Conservation (phyloP, 768 basidiomycete genomes). For the Paxillus rubicundulus region DNA sequence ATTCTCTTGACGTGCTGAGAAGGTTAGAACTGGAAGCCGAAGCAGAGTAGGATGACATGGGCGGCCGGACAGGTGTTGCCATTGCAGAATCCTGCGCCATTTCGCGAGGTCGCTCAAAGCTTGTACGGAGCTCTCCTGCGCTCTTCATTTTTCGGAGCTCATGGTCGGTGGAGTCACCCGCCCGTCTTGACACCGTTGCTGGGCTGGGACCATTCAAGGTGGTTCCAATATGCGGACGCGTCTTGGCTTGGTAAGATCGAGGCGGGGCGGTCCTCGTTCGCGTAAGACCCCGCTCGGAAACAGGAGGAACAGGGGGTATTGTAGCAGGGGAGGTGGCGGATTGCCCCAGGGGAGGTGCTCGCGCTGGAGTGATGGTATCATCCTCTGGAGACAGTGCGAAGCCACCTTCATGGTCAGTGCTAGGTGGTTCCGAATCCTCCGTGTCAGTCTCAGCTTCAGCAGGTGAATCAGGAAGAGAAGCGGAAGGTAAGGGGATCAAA, state of each 20-base stretch:
- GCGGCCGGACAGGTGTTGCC: slow-evolving; percentile 39
- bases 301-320: slow-evolving; percentile 19
- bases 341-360: slow-evolving; percentile 51
- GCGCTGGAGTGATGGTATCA: slow-evolving; percentile 69
- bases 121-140: slow-evolving; percentile 69
- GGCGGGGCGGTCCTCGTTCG: slow-evolving; percentile 75
- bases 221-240: slow-evolving; percentile 35
- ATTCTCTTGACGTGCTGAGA: slow-evolving; percentile 34
- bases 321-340: slow-evolving; percentile 50
- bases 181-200: slow-evolving; percentile 15
- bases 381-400: slow-evolving; percentile 47
- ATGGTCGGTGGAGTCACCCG: slow-evolving; percentile 48
- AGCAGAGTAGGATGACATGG: slow-evolving; percentile 49
- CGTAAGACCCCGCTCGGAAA: slow-evolving; percentile 46
- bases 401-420: slow-evolving; percentile 33
- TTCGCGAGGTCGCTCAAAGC: slow-evolving; percentile 27
- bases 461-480: slow-evolving; percentile 44
- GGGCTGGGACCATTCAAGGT: slow-evolving; percentile 22
- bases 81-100: slow-evolving; percentile 25
- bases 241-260: slow-evolving; percentile 47
- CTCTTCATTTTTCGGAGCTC: slow-evolving; percentile 85
- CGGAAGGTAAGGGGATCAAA: slow-evolving; percentile 50
- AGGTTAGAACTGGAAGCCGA: slow-evolving; percentile 74
- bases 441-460: slow-evolving; percentile 47
- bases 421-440: slow-evolving; percentile 57